A percentile compares a stretch with the other conserved stretches of the same genome.
phyloP scores from a whole-genome alignment of 1,284 basidiomycete species.

The Cryptococcus sp. region DNA sequence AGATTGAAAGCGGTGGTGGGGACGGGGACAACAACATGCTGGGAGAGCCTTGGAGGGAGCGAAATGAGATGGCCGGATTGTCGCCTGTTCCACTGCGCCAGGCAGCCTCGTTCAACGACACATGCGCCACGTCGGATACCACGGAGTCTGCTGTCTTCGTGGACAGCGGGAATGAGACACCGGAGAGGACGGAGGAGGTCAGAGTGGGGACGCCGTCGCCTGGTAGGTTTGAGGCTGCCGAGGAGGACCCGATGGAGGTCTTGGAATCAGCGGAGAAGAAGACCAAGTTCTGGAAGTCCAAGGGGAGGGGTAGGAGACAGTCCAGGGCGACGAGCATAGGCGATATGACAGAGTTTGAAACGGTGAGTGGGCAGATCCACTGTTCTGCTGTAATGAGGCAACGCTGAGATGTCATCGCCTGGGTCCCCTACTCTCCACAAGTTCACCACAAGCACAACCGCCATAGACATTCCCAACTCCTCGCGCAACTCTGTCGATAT shows the following conservation, averaged over 20 bases:
- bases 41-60: not conserved
- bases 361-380: slow-evolving; percentile 6
- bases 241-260: slow-evolving; percentile 20
- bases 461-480: not conserved
- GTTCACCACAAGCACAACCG: not conserved
- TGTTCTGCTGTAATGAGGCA: not conserved
- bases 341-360: slow-evolving; percentile 8
- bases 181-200: not conserved
- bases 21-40: not conserved
- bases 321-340: slow-evolving; percentile 11
- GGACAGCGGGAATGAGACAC: not conserved
- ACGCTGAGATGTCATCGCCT: slow-evolving; percentile 4
- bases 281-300: slow-evolving; percentile 29
- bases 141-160: slow-evolving; percentile 4
- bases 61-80: not conserved
- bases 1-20: not conserved
- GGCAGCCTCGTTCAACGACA: not conserved
- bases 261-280: slow-evolving; percentile 26
- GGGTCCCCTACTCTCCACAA: slow-evolving; percentile 18
- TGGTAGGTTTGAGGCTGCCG: not conserved
- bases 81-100: not conserved
- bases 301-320: slow-evolving; percentile 15
- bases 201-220: not conserved
- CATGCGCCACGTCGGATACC: not conserved
- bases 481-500: slow-evolving; percentile 2